Evolutionary conservation across 1,284 basidiomycete genomes (phyloP), one percentile per base, ranked within the genome.

Genomic region (Hortiboletus rubellus): DNA sequence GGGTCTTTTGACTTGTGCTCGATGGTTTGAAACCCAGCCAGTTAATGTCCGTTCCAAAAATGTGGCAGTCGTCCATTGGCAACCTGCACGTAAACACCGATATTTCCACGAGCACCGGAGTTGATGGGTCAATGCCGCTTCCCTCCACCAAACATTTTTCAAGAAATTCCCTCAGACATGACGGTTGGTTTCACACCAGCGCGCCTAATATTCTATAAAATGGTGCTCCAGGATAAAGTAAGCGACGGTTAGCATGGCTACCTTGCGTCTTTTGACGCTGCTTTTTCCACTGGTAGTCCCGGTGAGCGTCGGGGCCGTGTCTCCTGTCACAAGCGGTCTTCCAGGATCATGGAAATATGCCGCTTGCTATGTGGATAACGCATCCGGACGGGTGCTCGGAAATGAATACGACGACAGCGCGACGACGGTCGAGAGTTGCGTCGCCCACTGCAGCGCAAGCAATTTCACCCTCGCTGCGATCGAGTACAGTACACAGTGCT

Each of bases 401-500:
- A 70, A 73, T 33, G 66, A 74, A 41, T 63, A 69, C 24, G 64
- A 76, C n/a, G 63, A 46, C 42, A 54, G 24, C 10, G 61, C 53
- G 2, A 76, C 71, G 44, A 83, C 82, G 0, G 72, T 82, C 34
- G 71, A 82, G 56, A 65, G 63, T 2, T 86, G 85, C 60, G 74
- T 84, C 46, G 63, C 68, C 12, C 59, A 72, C 22, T 86, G 85
- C 60, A 62, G 60, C 4, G 63, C 72, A 4, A 66, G 69, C 46
- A 76, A 76, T 52, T 84, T 76, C 59, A 78, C 80, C 1, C 60
- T 84, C 18, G 82, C 82, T n/a, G 82, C 74, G 6, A 73, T 69
- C 38, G 66, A 71, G 56, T 83, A 77, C 54, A 66, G 75, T 36
- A 69, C 70, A 1, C 80, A 82, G 72, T 91, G 87, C 73, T 87